Base-by-base conservation (phyloP, 371 early-diverging fungal genomes). In the Smittium mucronatum region DNA sequence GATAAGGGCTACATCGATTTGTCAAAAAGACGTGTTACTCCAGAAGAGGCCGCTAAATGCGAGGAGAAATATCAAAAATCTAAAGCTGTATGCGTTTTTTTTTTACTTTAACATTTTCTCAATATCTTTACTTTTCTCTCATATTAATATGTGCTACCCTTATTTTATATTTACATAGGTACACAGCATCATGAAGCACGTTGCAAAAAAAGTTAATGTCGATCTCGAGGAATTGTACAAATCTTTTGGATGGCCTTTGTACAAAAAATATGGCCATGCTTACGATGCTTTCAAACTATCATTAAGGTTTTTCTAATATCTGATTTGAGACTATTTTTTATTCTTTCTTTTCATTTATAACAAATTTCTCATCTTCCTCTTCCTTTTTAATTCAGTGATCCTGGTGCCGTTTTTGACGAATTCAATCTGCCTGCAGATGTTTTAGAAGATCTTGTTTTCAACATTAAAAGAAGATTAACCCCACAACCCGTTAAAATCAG, bases 1-100 rank as follows among this genome's bases (percentile, higher is more conserved):
- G 98, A 97, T 77, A 99, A 99, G 83, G 99, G 99, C 61, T 99
- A 99, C 83, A 99, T 99, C 79, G 99, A 99, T 83, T 80, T 99
- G 74, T 96, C 97, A 34, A 97, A 98, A 85, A 89, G 96, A 78
- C 88, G 94, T 76, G 99, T 98, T 35, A 88, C 92, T n/a, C 88
- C 93, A n/a, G 95, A 96, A 75, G 99, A 99, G 75, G 87, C 93
- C 32, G 83, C 85, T 68, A 89, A 92, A 76, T 97, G 96, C 79
- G 93, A 95, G 79, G 97, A 97, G 72, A 90, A 88, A 78, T 99
- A 86, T 86, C 90, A 90, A 80, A 97, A 96, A 80, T 95, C 97
- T 68, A 98, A 97, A 80, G 88, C 93, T 72, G 99, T 92, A 69
- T n/a, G 69, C 57, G 47, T 36, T 21, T 21, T 5, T 21, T 21